phyloP scores from a whole-genome alignment of 257 asterid genomes.

The Plantago major region DNA sequence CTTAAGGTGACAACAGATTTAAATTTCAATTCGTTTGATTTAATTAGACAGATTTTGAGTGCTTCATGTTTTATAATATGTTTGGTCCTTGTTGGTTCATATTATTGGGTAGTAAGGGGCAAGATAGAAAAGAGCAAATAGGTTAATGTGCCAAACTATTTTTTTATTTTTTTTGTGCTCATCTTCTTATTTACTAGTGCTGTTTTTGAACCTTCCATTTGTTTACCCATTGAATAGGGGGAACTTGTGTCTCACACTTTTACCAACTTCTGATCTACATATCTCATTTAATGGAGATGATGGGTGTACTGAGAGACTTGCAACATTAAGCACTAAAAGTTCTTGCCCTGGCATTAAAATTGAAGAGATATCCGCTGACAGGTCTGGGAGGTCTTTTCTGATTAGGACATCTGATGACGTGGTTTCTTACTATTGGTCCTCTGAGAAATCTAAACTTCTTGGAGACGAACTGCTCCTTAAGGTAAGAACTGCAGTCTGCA shows the following conservation, averaged over 20 bases:
- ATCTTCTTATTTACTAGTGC: slow-evolving; percentile 11
- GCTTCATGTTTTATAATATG: no score
- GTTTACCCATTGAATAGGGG: slow-evolving; percentile 40
- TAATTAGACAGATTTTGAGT: neutral
- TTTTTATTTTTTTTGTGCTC: neutral
- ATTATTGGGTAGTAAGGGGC: slow-evolving; percentile 1
- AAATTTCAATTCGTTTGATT: no score
- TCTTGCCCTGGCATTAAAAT: slow-evolving; percentile 41
- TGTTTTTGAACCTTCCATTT: slow-evolving; percentile 14
- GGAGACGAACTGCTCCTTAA: slow-evolving; percentile 70
- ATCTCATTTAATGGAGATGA: slow-evolving; percentile 81
- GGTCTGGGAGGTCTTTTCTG: slow-evolving; percentile 75
- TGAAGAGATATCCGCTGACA: slow-evolving; percentile 56
- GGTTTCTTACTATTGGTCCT: slow-evolving; percentile 67
- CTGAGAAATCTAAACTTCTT: slow-evolving; percentile 68
- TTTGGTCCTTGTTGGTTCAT: neutral
- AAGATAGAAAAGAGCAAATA: neutral
- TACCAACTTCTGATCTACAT: slow-evolving; percentile 82
- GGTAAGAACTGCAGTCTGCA: slow-evolving; percentile 33
- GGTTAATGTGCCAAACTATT: neutral
- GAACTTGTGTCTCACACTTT: slow-evolving; percentile 62
- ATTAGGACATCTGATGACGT: slow-evolving; percentile 36
- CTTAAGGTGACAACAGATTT: no score
- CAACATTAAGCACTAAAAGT: slow-evolving; percentile 41
- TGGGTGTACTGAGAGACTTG: slow-evolving; percentile 60